phyloP scores from a whole-genome alignment of 352 stramenopile species.

The Thalassiosira ordinaria region DNA sequence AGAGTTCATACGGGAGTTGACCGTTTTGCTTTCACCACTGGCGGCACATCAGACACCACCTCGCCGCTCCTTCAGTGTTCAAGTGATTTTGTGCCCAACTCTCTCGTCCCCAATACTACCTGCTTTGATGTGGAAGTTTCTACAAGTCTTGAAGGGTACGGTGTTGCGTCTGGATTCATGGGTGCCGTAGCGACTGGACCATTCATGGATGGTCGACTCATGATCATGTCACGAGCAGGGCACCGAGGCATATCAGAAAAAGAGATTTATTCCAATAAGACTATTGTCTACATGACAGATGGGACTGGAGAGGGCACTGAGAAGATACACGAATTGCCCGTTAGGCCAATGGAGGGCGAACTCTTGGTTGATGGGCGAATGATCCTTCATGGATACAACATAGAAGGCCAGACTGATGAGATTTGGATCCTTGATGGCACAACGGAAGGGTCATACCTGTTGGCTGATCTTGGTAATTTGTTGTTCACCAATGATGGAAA shows the following conservation, averaged over 20 bases:
- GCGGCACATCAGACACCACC: not conserved
- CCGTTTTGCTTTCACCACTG: not conserved
- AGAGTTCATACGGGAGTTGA: not conserved
- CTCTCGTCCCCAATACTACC: not conserved
- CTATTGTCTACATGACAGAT: not conserved
- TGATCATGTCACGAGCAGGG: not conserved
- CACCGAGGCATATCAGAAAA: not conserved
- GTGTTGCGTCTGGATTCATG: not conserved
- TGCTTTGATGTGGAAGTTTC: not conserved
- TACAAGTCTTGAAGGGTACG: not conserved
- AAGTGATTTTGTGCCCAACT: not conserved
- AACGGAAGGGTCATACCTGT: not conserved
- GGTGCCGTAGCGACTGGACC: not conserved
- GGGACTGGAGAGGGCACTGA: not conserved
- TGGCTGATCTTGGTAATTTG: not conserved
- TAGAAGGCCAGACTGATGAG: not conserved
- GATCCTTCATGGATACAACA: not conserved
- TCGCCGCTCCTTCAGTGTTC: not conserved
- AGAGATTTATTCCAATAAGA: not conserved
- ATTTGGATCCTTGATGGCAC: not conserved
- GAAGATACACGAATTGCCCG: not conserved
- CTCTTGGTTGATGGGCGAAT: not conserved
- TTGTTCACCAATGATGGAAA: not conserved
- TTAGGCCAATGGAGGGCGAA: not conserved
- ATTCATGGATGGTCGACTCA: not conserved